These are phyloP conservation scores for Hydnomerulius pinastri DNA, from an alignment of 768 basidiomycete genomes.

Conservation along the genomic window DNA sequence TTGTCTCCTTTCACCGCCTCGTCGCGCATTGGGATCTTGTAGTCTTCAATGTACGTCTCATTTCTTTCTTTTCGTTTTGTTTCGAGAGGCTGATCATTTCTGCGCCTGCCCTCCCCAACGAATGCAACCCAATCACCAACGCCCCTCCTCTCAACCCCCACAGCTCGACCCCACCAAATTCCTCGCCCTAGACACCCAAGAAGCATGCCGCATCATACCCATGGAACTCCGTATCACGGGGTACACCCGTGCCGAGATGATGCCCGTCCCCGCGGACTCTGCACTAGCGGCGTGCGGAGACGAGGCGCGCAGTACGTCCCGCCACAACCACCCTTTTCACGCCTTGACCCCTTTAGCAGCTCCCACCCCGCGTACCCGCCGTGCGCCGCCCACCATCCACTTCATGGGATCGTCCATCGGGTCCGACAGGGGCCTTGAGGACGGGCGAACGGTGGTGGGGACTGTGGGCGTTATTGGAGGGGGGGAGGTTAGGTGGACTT, in stretches of 20 bases:
- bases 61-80: background rate
- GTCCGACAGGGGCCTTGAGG: constrained; percentile 33
- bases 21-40: background rate
- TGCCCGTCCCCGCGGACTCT: constrained; percentile 13
- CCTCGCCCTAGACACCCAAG: constrained; percentile 33
- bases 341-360: constrained; percentile 22
- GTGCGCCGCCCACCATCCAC: constrained; percentile 51
- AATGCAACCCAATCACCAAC: background rate
- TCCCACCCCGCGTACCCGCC: constrained; percentile 21
- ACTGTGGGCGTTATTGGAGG: constrained; percentile 50
- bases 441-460: constrained; percentile 40
- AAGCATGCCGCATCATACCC: constrained; percentile 56
- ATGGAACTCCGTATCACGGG: constrained; percentile 45
- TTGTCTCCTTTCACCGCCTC: too few relatives aligned
- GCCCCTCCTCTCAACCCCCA: background rate
- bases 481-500: constrained; percentile 52
- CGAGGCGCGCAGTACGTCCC: background rate
- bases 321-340: background rate
- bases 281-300: background rate
- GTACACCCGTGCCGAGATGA: constrained; percentile 33
- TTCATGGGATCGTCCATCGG: constrained; percentile 48
- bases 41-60: constrained; percentile 27
- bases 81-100: background rate
- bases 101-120: background rate
- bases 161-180: constrained; percentile 33